Conservation (phyloP, 768 basidiomycete species). For the Pisolithus tinctorius region DNA sequence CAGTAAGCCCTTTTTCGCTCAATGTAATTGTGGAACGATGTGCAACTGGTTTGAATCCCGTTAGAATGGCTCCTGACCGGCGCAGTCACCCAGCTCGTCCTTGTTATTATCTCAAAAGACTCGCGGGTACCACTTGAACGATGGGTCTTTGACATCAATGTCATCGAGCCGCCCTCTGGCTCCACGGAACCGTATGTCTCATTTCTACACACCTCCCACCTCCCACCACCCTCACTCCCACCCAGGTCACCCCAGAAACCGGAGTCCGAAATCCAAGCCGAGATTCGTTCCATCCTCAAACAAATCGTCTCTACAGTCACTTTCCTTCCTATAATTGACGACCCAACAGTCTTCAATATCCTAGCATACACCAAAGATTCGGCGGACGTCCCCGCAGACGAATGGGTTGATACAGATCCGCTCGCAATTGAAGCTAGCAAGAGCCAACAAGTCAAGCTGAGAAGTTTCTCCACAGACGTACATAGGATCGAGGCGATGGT, state of each 20-base stretch:
- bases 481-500: constrained; percentile 98
- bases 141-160: constrained; percentile 96
- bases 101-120: constrained; percentile 95
- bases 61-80: constrained; percentile 92
- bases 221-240: background rate
- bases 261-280: constrained; percentile 88
- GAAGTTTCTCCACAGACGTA: constrained; percentile 96
- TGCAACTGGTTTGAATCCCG: background rate
- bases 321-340: constrained; percentile 91
- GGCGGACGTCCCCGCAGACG: constrained; percentile 83
- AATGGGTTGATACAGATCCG: constrained; percentile 96
- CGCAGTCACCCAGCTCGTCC: constrained; percentile 87
- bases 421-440: constrained; percentile 89
- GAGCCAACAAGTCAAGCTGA: constrained; percentile 88
- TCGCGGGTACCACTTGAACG: constrained; percentile 86
- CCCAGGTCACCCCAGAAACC: constrained; percentile 55
- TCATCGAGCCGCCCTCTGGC: constrained; percentile 59
- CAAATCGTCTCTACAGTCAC: constrained; percentile 97
- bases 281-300: constrained; percentile 96
- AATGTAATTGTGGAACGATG: background rate
- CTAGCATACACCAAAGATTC: constrained; percentile 92
- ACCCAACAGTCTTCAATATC: constrained; percentile 96
- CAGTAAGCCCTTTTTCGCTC: constrained; percentile 44
- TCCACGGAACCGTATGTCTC: constrained; percentile 41
- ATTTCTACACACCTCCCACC: constrained; percentile 1